Evolutionary conservation across 176 grass and related monocot species (phyloP).

Genomic region (Puya raimondii): DNA sequence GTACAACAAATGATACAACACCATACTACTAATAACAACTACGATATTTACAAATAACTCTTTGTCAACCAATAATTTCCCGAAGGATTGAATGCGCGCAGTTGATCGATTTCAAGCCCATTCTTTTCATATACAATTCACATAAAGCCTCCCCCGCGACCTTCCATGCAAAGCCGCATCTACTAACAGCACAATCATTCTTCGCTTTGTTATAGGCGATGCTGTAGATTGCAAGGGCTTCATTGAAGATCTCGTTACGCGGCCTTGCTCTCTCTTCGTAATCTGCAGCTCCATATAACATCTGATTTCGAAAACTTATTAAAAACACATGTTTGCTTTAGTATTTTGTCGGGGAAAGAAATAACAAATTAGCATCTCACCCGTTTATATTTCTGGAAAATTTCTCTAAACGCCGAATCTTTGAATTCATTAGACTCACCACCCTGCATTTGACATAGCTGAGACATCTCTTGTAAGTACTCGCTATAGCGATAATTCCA

Average conservation of each 20-base stretch:
- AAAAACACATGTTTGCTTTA: neutral
- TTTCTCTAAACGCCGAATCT: constrained; percentile 14
- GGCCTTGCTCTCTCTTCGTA: constrained; percentile 29
- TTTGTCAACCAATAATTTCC: constrained; percentile 2
- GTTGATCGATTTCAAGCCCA: neutral
- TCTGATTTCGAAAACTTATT: constrained; percentile 11
- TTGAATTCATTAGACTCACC: constrained; percentile 10
- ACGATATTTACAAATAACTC: no score
- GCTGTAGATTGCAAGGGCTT: constrained; percentile 42
- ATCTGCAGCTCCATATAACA: constrained; percentile 33
- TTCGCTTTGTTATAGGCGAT: constrained; percentile 32
- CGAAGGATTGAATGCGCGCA: constrained; percentile 12
- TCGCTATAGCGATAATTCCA: constrained; percentile 14
- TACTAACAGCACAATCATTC: neutral
- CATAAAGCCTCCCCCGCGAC: constrained; percentile 47
- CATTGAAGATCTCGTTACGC: constrained; percentile 12
- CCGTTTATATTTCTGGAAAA: constrained; percentile 46
- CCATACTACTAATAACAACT: no score
- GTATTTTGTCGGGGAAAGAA: neutral
- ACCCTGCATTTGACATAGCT: neutral
- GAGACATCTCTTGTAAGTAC: constrained; percentile 28
- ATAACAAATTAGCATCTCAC: constrained; percentile 13
- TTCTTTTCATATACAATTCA: constrained; percentile 3
- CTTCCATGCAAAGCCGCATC: constrained; percentile 51
- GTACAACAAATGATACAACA: no score